Evolutionary conservation across 129 eudicot genomes (phyloP).

Genomic region (Artemisia tridentata): DNA sequence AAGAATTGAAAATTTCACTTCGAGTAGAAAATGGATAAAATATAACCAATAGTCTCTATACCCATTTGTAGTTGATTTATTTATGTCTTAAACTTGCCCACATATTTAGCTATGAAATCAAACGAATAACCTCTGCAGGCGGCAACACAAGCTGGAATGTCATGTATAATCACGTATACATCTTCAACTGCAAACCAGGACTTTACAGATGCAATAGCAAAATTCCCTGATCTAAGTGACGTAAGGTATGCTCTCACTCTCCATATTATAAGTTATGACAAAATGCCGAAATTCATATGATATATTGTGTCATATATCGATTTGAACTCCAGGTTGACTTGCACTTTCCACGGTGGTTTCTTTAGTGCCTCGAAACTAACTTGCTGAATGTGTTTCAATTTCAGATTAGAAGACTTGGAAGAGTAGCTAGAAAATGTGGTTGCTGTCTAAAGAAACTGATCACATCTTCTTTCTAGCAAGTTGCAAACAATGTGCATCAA

Average conservation of each 20-base stretch:
- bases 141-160: slow-evolving; percentile 92
- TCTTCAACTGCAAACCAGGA: slow-evolving; percentile 91
- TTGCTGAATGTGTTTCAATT: slow-evolving; percentile 5
- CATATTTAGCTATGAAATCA: neutral
- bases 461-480: neutral
- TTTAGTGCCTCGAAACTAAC: neutral
- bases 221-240: slow-evolving; percentile 71
- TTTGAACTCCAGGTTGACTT: neutral
- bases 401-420: slow-evolving; percentile 82
- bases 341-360: neutral
- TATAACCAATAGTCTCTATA: neutral
- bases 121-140: slow-evolving; percentile 54
- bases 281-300: too few species aligned
- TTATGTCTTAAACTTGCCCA: neutral
- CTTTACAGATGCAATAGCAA: slow-evolving; percentile 77
- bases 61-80: neutral
- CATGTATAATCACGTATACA: slow-evolving; percentile 84
- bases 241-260: slow-evolving; percentile 51
- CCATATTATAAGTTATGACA: neutral
- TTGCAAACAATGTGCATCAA: too few species aligned
- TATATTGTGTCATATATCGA: neutral
- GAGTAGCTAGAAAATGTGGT: slow-evolving; percentile 58
- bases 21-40: neutral
- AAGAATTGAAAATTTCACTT: too few species aligned
- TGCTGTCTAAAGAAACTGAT: slow-evolving; percentile 22